Evolutionary conservation across 495 filamentous ascomycete genomes (phyloP).

Genomic region (Aspergillus olivimuriae): DNA sequence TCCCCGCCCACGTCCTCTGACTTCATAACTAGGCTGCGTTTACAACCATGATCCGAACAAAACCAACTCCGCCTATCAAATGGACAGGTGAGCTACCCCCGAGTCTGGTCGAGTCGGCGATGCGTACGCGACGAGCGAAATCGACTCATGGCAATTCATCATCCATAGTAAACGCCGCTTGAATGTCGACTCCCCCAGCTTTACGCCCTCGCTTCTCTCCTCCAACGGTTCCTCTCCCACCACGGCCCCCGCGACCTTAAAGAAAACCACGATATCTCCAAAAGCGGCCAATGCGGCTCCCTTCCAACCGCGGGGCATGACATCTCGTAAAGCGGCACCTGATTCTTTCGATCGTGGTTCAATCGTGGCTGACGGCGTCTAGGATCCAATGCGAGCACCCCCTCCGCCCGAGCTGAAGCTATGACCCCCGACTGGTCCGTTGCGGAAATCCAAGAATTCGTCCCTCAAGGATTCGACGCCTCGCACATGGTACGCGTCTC

Average conservation of each 20-base stretch:
- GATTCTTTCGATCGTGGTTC: not conserved
- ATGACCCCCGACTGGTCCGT: slow-evolving; percentile 49
- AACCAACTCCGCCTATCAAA: slow-evolving; percentile 40
- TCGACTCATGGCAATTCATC: too few relatives aligned
- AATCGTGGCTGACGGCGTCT: slow-evolving; percentile 22
- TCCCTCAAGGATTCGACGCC: slow-evolving; percentile 67
- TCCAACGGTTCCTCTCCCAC: slow-evolving; percentile 35
- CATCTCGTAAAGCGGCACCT: slow-evolving; percentile 32
- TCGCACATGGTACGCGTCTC: slow-evolving; percentile 51
- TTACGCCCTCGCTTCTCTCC: slow-evolving; percentile 65
- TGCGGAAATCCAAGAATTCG: slow-evolving; percentile 68
- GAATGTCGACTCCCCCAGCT: slow-evolving; percentile 94
- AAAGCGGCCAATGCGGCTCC: slow-evolving; percentile 85
- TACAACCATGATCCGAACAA: slow-evolving; percentile 83
- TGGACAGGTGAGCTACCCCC: slow-evolving; percentile 48
- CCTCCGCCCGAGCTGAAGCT: slow-evolving; percentile 45
- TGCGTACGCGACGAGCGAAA: too few relatives aligned
- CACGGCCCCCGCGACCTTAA: slow-evolving; percentile 31
- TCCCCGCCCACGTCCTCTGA: slow-evolving; percentile 1
- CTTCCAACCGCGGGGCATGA: slow-evolving; percentile 65
- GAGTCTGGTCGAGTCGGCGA: too few relatives aligned
- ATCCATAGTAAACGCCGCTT: slow-evolving; percentile 69
- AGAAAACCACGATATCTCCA: slow-evolving; percentile 71
- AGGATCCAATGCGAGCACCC: slow-evolving; percentile 41
- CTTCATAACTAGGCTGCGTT: slow-evolving; percentile 57